These are phyloP conservation scores for Mortierella alpina DNA, from an alignment of 192 early-diverging fungal species.

Conservation along the genomic window DNA sequence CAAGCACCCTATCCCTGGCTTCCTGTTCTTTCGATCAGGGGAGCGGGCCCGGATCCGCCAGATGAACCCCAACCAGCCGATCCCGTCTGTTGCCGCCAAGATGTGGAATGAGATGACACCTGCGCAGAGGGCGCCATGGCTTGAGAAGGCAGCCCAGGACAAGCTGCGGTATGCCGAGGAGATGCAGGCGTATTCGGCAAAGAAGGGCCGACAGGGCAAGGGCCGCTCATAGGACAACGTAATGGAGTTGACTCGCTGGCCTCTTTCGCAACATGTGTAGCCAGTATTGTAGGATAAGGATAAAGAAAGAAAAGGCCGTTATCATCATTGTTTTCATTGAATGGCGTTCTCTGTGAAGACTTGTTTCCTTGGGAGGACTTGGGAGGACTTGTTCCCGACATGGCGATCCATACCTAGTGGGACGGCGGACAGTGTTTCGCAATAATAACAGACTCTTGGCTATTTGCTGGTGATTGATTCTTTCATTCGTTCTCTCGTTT, in stretches of 20 bases:
- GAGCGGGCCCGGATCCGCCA: conserved; percentile 73
- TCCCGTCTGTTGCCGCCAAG: conserved; percentile 79
- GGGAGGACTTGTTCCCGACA: too few species aligned
- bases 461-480: too few species aligned
- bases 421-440: too few species aligned
- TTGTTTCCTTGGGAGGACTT: too few species aligned
- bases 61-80: conserved; percentile 77
- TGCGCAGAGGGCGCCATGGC: conserved; percentile 62
- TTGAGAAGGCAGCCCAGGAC: conserved; percentile 66
- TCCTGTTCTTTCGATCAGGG: conserved; percentile 79
- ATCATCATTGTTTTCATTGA: too few species aligned
- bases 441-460: too few species aligned
- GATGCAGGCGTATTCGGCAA: conserved; percentile 63
- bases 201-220: conserved; percentile 31
- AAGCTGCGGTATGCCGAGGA: conserved; percentile 77
- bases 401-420: too few species aligned
- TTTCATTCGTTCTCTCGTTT: not conserved
- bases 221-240: not conserved
- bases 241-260: too few species aligned
- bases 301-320: not conserved
- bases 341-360: too few species aligned
- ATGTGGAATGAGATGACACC: conserved; percentile 71
- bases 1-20: conserved; percentile 90
- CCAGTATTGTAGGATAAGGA: not conserved
- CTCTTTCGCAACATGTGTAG: too few species aligned